Conservation (phyloP, 257 asterid genomes). For the Gentiana dahurica region DNA sequence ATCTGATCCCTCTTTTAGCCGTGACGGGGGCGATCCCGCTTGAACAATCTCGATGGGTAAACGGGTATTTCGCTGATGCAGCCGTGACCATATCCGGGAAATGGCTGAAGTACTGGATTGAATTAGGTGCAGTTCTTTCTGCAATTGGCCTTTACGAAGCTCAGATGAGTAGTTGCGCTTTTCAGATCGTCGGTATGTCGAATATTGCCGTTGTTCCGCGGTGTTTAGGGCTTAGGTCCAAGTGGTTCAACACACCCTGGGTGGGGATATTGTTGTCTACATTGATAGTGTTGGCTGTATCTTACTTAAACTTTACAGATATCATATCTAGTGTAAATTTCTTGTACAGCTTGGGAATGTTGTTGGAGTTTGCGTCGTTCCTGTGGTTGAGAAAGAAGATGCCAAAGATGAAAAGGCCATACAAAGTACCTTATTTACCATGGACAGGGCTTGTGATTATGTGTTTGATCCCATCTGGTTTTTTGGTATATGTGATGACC, state of each 20-base stretch:
- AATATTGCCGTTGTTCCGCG: constrained; percentile 37
- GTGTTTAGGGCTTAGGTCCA: constrained; percentile 29
- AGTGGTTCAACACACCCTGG: constrained; percentile 72
- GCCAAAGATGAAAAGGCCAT: constrained; percentile 49
- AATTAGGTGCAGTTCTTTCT: constrained; percentile 52
- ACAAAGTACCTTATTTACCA: constrained; percentile 36
- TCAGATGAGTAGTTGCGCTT: constrained; percentile 54
- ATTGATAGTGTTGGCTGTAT: constrained; percentile 35
- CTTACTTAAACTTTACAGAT: constrained; percentile 46
- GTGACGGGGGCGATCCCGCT: constrained; percentile 49
- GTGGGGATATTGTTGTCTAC: constrained; percentile 55
- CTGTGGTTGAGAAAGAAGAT: constrained; percentile 51
- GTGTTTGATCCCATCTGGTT: constrained; percentile 55
- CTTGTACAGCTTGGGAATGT: constrained; percentile 65
- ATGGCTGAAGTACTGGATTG: constrained; percentile 74
- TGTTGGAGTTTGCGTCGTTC: constrained; percentile 62
- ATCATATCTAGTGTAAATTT: constrained; percentile 53
- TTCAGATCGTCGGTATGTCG: constrained; percentile 57
- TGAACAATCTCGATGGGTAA: constrained; percentile 54
- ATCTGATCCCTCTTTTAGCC: constrained; percentile 59
- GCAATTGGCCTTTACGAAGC: constrained; percentile 62
- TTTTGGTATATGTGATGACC: constrained; percentile 47
- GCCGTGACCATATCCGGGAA: constrained; percentile 42
- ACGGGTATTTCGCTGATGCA: constrained; percentile 59
- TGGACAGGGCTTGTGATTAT: constrained; percentile 30